These are phyloP conservation scores for Nymphaea colorata DNA, from an alignment of 164 flowering plant genomes.

Conservation along the genomic window DNA sequence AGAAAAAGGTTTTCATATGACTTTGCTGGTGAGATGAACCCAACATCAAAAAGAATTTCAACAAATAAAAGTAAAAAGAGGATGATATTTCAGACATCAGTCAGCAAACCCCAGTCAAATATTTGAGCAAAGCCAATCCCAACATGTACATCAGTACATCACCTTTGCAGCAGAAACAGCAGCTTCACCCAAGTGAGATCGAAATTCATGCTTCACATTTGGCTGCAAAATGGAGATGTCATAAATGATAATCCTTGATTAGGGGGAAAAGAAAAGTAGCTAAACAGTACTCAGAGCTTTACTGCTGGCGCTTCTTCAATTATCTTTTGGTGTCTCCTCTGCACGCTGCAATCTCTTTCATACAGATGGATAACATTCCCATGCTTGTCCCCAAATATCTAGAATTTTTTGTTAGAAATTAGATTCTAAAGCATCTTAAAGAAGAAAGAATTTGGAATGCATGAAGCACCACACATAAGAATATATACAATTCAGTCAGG, in stretches of 20 bases:
- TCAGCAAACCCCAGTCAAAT: too few species aligned
- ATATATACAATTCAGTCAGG: background rate
- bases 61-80: too few species aligned
- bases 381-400: constrained; percentile 94
- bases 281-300: constrained; percentile 16
- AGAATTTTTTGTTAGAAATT: background rate
- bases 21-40: too few species aligned
- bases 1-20: too few species aligned
- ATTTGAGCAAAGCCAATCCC: background rate
- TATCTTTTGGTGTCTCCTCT: constrained; percentile 98
- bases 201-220: constrained; percentile 51
- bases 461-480: background rate
- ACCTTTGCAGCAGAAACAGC: constrained; percentile 99
- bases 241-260: constrained; percentile 10
- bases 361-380: constrained; percentile 74
- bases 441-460: background rate
- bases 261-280: constrained; percentile 6
- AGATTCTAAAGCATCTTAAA: background rate
- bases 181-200: constrained; percentile 78
- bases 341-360: constrained; percentile 99
- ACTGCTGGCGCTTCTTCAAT: constrained; percentile 99
- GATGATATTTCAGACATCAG: too few species aligned
- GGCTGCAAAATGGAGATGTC: constrained; percentile 61
- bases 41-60: too few species aligned
- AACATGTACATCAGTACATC: constrained; percentile 3